Evolutionary conservation across 495 filamentous ascomycete species (phyloP), one percentile per base, ranked within the genome.

Genomic region (Margaritispora aquatica): DNA sequence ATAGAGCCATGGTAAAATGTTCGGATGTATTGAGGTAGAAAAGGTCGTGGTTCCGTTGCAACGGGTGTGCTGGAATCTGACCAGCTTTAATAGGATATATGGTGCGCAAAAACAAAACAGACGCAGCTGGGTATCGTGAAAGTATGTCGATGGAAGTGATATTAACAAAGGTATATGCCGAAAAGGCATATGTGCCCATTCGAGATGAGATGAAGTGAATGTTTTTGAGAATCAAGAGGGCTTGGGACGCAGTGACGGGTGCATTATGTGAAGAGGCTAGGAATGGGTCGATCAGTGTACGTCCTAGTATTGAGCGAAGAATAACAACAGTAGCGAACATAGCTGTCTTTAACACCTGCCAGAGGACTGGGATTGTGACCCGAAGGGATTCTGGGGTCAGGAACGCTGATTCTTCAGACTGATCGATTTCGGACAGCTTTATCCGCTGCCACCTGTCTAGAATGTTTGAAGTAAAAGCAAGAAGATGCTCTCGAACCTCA

Each of bases 21-120:
- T 98, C 94, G 13, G 86, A 83, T 1, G 83, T 84, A 68, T 96
- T 96, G 46, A 98, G 81, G 72, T 96, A 97, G 78, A 88, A 98
- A 54, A 96, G 84, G 70, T 96, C 89, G 11, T 90, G 75, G 62
- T 83, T 90, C 49, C 90, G 78, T 63, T 93, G 84, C 17, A 95
- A 75, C 1, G 92, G 88, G 69, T 88, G 86, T 0, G 73, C 64
- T 0, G 94, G 90, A 22, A 96, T 87, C 24, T 75, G 74, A 24
- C 83, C 82, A 24, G 81, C 73, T 62, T 81, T 70, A 68, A 55
- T 81, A 77, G 71, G 82, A 71, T 71, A 88, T 82, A 69, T 78
- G 52, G 78, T 80, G 66, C 73, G 76, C 19, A 98, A 70, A 68
- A 96, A 93, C 51, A 81, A 77, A 60, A 86, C 81, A 2, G 84